These are phyloP conservation scores for Odontarrhena argentea DNA, from an alignment of 345 rosid genomes.

Conservation along the genomic window DNA sequence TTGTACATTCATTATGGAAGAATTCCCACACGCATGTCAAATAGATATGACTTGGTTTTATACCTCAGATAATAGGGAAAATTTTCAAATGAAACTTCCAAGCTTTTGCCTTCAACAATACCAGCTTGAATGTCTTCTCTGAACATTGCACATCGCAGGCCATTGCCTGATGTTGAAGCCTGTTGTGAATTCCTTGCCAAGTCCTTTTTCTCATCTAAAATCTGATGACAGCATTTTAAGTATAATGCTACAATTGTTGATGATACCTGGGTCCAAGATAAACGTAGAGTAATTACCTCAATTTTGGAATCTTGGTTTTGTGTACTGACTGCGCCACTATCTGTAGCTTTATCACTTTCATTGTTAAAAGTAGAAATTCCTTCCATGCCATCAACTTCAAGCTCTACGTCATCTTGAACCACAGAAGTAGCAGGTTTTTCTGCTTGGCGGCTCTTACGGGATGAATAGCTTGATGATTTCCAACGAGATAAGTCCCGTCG, in stretches of 20 bases:
- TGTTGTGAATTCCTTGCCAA: slow-evolving; percentile 64
- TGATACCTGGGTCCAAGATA: slow-evolving; percentile 60
- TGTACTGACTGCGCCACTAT: slow-evolving; percentile 53
- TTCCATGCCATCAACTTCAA: slow-evolving; percentile 61
- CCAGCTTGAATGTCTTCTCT: slow-evolving; percentile 68
- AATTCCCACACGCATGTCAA: slow-evolving; percentile 1
- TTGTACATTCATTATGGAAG: slow-evolving; percentile 1
- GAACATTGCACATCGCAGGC: slow-evolving; percentile 58
- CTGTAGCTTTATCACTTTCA: slow-evolving; percentile 64
- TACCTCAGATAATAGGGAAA: slow-evolving; percentile 95
- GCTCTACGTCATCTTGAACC: slow-evolving; percentile 54
- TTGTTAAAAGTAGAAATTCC: slow-evolving; percentile 52
- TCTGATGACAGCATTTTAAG: slow-evolving; percentile 64
- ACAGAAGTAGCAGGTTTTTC: slow-evolving; percentile 59
- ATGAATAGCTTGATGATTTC: slow-evolving; percentile 53
- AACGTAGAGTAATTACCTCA: slow-evolving; percentile 75
- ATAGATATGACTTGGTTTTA: slow-evolving; percentile 19
- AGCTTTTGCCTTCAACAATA: slow-evolving; percentile 73
- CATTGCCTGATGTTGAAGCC: slow-evolving; percentile 62
- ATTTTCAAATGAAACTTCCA: slow-evolving; percentile 70
- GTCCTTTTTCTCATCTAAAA: slow-evolving; percentile 67
- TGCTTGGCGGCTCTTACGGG: slow-evolving; percentile 53
- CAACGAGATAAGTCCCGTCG: slow-evolving; percentile 61
- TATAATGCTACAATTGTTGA: slow-evolving; percentile 35
- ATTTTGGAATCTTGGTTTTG: slow-evolving; percentile 60